Conservation (phyloP, 75 land plant genomes). For the Chamaecyparis obtusa region DNA sequence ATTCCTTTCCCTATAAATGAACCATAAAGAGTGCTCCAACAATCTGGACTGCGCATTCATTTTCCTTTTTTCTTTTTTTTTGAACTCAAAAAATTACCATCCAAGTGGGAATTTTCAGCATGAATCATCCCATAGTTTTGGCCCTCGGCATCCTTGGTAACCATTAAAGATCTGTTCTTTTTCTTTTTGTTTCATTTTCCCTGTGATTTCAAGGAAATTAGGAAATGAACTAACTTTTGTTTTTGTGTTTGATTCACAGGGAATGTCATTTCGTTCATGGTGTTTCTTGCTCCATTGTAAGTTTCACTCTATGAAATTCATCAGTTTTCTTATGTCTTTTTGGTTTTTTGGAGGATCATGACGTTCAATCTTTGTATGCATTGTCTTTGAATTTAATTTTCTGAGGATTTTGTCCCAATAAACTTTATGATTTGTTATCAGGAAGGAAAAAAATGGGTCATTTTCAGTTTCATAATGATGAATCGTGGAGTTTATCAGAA, state of each 20-base stretch:
- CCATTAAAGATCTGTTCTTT: neutral
- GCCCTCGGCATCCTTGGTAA: constrained; percentile 33
- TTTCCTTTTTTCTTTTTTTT: too few relatives aligned
- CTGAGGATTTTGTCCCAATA: too few relatives aligned
- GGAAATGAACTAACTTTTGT: too few relatives aligned
- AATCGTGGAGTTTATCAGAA: too few relatives aligned
- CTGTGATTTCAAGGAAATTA: too few relatives aligned
- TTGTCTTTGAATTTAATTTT: too few relatives aligned
- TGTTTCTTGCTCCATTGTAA: constrained; percentile 60
- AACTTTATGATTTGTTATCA: too few relatives aligned
- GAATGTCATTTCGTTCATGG: constrained; percentile 52
- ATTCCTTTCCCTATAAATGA: neutral
- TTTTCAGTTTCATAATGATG: too few relatives aligned
- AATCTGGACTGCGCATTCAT: neutral
- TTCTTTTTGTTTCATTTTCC: too few relatives aligned
- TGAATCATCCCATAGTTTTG: constrained; percentile 7
- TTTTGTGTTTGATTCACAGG: constrained; percentile 18
- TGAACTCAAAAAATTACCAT: neutral
- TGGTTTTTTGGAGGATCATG: too few relatives aligned
- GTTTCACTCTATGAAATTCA: neutral
- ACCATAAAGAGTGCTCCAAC: neutral
- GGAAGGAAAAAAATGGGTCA: too few relatives aligned
- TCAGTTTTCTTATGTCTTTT: neutral
- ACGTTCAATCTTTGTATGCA: too few relatives aligned
- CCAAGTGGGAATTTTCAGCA: neutral